phyloP scores from a whole-genome alignment of 1,284 basidiomycete genomes.

The Melanopsichium pennsylvanicum region DNA sequence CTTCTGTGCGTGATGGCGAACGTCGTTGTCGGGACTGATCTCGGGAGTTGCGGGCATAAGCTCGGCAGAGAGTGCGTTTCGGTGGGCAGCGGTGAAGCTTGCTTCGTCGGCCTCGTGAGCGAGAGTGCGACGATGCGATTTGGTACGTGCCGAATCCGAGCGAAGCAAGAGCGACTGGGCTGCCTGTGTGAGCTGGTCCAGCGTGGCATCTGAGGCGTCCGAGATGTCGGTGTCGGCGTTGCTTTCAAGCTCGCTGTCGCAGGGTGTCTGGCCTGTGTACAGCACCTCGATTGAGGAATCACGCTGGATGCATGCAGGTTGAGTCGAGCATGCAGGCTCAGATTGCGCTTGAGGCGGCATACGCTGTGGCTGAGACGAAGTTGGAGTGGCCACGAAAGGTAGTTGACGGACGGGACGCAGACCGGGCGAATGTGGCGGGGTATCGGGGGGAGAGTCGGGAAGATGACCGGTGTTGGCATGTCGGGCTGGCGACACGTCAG shows the following conservation, averaged over 20 bases:
- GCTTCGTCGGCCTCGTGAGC: conserved; percentile 6
- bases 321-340: conserved; percentile 1
- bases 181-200: conserved; percentile 28
- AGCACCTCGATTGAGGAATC: conserved; percentile 18
- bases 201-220: conserved; percentile 30
- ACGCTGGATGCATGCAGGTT: not conserved
- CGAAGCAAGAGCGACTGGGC: conserved; percentile 32
- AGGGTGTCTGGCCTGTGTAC: conserved; percentile 36
- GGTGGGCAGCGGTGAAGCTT: conserved; percentile 6
- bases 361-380: conserved; percentile 13
- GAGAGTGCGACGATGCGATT: conserved; percentile 8
- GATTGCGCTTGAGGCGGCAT: conserved; percentile 6
- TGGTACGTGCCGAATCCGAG: conserved; percentile 8
- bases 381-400: conserved; percentile 5
- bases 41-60: conserved; percentile 58
- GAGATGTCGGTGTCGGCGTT: conserved; percentile 19
- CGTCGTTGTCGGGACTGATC: conserved; percentile 54
- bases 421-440: conserved; percentile 46
- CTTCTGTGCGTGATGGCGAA: conserved; percentile 48
- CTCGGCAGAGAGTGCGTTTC: conserved; percentile 11
- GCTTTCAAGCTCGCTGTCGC: conserved; percentile 33
- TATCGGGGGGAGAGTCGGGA: conserved; percentile 51
- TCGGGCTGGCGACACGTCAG: conserved; percentile 3
- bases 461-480: conserved; percentile 15
- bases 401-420: conserved; percentile 17